Evolutionary conservation across 805 yeast genomes (phyloP), one percentile per base, ranked within the genome.

Genomic region (Candida gorgasii): DNA sequence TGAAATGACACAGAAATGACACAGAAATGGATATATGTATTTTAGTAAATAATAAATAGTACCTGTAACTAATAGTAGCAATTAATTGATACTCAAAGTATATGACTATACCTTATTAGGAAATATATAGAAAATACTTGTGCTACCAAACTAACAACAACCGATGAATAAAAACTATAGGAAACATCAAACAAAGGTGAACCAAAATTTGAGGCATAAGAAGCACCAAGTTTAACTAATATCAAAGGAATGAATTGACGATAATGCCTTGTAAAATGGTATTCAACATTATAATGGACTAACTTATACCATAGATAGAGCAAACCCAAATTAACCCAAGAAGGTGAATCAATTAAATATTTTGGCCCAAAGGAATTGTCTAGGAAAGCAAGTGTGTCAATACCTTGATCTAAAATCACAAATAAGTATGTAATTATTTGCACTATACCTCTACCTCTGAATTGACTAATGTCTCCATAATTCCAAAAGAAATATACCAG

Each of bases 281-380:
- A 28, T 28, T 28, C 17, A 28, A 9, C 31, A 28, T 28, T 16
- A 28, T 28, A 28, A 28, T 28, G 31, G 5, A 28, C 31, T 28
- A 28, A 28, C 8, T 17, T 16, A 28, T 28, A 28, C 31, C 31
- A 28, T 13, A 28, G 17, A 28, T 13, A 13, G 14, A 28, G 31
- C 6, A 28, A 28, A 28, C 17, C 17, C 31, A 28, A 6, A 28
- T 13, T 28, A 5, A 5, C 9, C 31, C 31, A 28, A 16, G 31
- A 5, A 28, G 31, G 31, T 16, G 31, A 5, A 28, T 17, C 14
- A 28, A 16, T 5, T n/a, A n/a, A n/a, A n/a, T n/a, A n/a, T n/a
- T n/a, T n/a, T n/a, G n/a, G n/a, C n/a, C n/a, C n/a, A n/a, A n/a
- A n/a, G 14, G 31, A 17, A 13, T 16, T 28, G 17, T 28, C 31